Conservation (phyloP, 305 asterid genomes). For the Solanum hybrid region DNA sequence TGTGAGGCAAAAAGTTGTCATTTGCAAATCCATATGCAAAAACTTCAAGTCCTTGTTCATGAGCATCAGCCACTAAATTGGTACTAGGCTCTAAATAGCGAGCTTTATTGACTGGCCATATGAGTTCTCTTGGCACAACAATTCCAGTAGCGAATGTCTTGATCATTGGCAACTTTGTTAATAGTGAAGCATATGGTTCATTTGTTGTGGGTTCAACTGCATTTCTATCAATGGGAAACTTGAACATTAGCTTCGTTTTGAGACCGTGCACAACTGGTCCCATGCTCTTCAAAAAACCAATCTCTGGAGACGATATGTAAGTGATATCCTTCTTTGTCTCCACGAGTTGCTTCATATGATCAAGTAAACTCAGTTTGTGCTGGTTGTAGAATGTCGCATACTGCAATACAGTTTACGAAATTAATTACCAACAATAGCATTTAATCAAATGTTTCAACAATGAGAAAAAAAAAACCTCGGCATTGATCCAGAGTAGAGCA, state of each 20-base stretch:
- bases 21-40: constrained; percentile 71
- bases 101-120: constrained; percentile 51
- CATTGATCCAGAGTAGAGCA: constrained; percentile 29
- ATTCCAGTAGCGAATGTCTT: constrained; percentile 73
- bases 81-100: constrained; percentile 56
- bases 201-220: constrained; percentile 59
- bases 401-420: constrained; percentile 26
- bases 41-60: constrained; percentile 57
- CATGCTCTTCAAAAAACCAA: constrained; percentile 64
- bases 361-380: constrained; percentile 39
- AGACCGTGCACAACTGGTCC: constrained; percentile 28
- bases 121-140: constrained; percentile 70
- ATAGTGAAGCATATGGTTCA: constrained; percentile 39
- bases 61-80: constrained; percentile 67
- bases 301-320: constrained; percentile 92
- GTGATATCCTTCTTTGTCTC: constrained; percentile 32
- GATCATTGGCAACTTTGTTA: constrained; percentile 39
- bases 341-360: constrained; percentile 19
- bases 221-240: constrained; percentile 22
- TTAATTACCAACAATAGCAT: background rate
- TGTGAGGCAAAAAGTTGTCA: constrained; percentile 53
- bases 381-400: constrained; percentile 56
- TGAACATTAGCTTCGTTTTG: constrained; percentile 53
- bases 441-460: background rate
- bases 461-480: constrained; percentile 42